Conservation (phyloP, 2,329 filamentous ascomycete species). For the Metarhizium robertsii region DNA sequence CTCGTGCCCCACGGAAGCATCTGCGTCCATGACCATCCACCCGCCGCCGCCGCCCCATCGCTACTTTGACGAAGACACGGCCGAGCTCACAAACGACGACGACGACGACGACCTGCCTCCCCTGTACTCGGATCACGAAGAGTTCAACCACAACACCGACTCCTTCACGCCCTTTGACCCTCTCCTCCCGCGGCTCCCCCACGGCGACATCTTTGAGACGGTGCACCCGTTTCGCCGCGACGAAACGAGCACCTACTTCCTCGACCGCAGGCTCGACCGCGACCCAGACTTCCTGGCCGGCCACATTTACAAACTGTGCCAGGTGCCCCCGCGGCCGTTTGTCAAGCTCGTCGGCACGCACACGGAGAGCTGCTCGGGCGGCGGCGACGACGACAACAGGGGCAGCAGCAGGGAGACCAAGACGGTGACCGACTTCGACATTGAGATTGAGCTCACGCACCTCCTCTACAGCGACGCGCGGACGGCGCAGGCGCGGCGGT, state of each 20-base stretch:
- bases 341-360: constrained; percentile 46
- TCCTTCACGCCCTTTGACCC: constrained; percentile 12
- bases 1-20: constrained; percentile 15
- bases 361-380: constrained; percentile 8
- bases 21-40: constrained; percentile 17
- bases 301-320: constrained; percentile 34
- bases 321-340: constrained; percentile 41
- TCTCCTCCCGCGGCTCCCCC: constrained; percentile 13
- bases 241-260: constrained; percentile 26
- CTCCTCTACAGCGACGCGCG: constrained; percentile 41
- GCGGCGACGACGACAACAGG: constrained; percentile 31
- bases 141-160: constrained; percentile 5
- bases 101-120: constrained; percentile 37
- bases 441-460: constrained; percentile 49
- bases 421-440: constrained; percentile 47
- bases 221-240: constrained; percentile 22
- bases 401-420: constrained; percentile 11
- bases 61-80: constrained; percentile 28
- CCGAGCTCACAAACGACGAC: constrained; percentile 24
- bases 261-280: constrained; percentile 35
- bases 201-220: constrained; percentile 6
- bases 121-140: constrained; percentile 31
- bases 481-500: constrained; percentile 29
- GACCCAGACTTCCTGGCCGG: constrained; percentile 33
- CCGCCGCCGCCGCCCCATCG: constrained; percentile 12